Conservation (phyloP, 495 filamentous ascomycete species). For the Penicillium mononematosum region DNA sequence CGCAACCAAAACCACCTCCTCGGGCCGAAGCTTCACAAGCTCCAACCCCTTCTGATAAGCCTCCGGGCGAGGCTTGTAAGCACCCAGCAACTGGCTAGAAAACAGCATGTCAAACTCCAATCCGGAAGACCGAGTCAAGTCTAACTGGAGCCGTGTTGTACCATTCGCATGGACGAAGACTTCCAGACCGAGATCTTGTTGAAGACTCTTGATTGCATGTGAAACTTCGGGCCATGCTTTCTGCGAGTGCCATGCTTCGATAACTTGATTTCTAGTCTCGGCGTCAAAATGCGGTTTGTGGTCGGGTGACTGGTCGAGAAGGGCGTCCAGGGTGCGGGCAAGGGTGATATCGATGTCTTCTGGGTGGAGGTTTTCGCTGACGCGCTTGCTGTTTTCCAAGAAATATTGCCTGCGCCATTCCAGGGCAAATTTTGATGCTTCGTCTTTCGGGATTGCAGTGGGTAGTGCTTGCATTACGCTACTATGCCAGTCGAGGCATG, state of each 20-base stretch:
- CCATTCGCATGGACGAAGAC: slow-evolving; percentile 56
- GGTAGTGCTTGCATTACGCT: slow-evolving; percentile 28
- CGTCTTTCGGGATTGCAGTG: slow-evolving; percentile 12
- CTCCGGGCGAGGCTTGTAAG: slow-evolving; percentile 47
- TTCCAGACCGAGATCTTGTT: slow-evolving; percentile 27
- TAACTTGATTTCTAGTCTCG: slow-evolving; percentile 15
- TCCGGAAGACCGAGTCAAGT: slow-evolving; percentile 47
- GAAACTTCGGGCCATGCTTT: slow-evolving; percentile 48
- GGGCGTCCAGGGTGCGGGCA: slow-evolving; percentile 31
- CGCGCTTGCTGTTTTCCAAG: slow-evolving; percentile 35
- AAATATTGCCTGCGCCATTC: slow-evolving; percentile 52
- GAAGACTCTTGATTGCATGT: slow-evolving; percentile 29
- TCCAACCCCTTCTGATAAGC: slow-evolving; percentile 46
- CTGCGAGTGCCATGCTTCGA: slow-evolving; percentile 47
- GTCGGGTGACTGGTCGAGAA: slow-evolving; percentile 31
- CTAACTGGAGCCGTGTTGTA: slow-evolving; percentile 53
- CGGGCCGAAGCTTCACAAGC: slow-evolving; percentile 40
- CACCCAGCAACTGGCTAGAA: slow-evolving; percentile 50
- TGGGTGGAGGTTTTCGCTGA: slow-evolving; percentile 25
- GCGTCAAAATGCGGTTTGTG: slow-evolving; percentile 22
- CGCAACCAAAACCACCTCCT: slow-evolving; percentile 53
- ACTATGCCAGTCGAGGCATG: slow-evolving; percentile 44
- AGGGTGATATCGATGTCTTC: slow-evolving; percentile 52
- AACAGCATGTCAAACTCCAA: slow-evolving; percentile 52
- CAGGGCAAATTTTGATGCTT: slow-evolving; percentile 40